Base-by-base conservation (phyloP, 768 basidiomycete genomes). In the Candolleomyces aberdarensis region DNA sequence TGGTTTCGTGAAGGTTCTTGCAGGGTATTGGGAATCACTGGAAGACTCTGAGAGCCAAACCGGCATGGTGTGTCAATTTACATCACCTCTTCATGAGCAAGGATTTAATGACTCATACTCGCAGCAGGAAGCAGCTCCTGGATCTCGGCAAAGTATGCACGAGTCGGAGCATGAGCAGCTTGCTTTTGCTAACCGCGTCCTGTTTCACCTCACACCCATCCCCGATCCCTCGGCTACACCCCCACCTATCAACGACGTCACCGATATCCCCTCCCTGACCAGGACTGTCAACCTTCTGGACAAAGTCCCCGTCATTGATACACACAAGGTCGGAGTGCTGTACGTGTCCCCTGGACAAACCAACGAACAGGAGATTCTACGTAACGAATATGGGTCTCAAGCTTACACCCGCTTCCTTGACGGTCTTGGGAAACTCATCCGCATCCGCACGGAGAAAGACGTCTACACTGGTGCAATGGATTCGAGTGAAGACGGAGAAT, bases 291-390 rank as follows among this genome's bases (percentile, higher is more conserved):
- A 81, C 26, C 81, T 80, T 7, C 80, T 98, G 49, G 94, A 97
- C 66, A 78, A 83, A 47, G 89, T 91, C 46, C 96, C 95, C 0
- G 94, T 98, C 66, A 96, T 99, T 62, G 97, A 99, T 73, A 95
- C 92, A 0, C 94, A 98, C 74, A 96, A 97, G 73, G 89, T 98
- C 40, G 97, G 94, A 3, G 90, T 99, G 59, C 82, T 99, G 76
- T 99, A 98, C 67, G 96, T 95, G 49, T 96, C 91, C 0, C 92
- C 94, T 4, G 94, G 93, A 1, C 97, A 98, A 73, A 87, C 79
- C 8, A 75, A 84, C 41, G 96, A 98, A 71, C 72, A 75, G 17
- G 93, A 96, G 59, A 98, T 98, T 56, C 81, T 99, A 19, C 80
- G 82, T 60, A 99, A 99, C 71, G 84, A 85, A 1, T 88, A 96